Conservation (phyloP, 306 rosid genomes). For the Astragalus membranaceus region DNA sequence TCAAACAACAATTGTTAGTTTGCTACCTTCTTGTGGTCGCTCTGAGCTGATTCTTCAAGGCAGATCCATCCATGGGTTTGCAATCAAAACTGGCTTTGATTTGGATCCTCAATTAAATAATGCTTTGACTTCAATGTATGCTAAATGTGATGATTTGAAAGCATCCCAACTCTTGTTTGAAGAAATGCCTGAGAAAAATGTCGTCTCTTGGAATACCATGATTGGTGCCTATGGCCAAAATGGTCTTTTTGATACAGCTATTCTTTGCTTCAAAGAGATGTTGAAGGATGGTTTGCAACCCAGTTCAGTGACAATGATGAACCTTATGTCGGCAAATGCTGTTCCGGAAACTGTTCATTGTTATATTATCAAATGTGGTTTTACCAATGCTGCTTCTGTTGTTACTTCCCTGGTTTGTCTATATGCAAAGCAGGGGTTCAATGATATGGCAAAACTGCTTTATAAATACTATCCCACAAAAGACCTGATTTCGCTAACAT, state of each 20-base stretch:
- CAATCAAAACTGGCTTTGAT: constrained; percentile 25
- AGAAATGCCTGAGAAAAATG: constrained; percentile 47
- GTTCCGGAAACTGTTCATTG: constrained; percentile 48
- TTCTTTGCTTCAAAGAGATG: constrained; percentile 54
- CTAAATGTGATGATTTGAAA: constrained; percentile 53
- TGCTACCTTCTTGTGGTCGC: constrained; percentile 23
- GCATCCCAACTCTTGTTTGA: constrained; percentile 48
- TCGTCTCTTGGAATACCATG: constrained; percentile 84
- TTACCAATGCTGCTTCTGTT: constrained; percentile 40
- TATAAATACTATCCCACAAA: constrained; percentile 37
- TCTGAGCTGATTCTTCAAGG: constrained; percentile 21
- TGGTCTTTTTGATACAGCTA: constrained; percentile 43
- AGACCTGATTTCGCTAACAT: constrained; percentile 57
- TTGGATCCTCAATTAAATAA: constrained; percentile 26
- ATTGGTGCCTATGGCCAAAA: constrained; percentile 63
- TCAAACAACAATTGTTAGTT: constrained; percentile 29
- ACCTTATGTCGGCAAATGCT: constrained; percentile 58
- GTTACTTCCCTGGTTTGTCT: constrained; percentile 60
- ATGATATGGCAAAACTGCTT: constrained; percentile 43
- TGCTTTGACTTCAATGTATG: constrained; percentile 68
- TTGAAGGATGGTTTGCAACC: constrained; percentile 36
- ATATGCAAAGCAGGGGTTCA: constrained; percentile 45
- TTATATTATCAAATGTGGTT: constrained; percentile 47
- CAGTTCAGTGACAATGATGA: constrained; percentile 56
- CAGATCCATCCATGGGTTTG: constrained; percentile 32